Evolutionary conservation across 108 stramenopile species (phyloP).

Genomic region (Discostella pseudostelligera): DNA sequence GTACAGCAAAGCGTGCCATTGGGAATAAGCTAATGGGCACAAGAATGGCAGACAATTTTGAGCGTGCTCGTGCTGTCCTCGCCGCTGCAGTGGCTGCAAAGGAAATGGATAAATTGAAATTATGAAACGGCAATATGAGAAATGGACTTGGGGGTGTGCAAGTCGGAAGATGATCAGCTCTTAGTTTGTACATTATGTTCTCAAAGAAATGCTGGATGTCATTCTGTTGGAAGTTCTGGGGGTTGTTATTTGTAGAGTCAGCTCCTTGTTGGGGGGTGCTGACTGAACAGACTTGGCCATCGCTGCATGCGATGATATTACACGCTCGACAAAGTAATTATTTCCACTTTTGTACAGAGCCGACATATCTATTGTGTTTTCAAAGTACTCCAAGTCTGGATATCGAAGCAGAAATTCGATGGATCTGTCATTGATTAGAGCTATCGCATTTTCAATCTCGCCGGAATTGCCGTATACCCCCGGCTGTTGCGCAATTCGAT

Average conservation of each 20-base stretch:
- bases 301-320: neutral
- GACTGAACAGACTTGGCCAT: neutral
- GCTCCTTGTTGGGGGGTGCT: neutral
- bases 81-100: slow-evolving; percentile 15
- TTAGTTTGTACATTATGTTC: neutral
- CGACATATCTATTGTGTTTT: slow-evolving; percentile 14
- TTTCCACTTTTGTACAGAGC: neutral
- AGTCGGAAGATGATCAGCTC: neutral
- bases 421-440: neutral
- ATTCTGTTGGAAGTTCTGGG: slow-evolving; percentile 1
- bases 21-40: slow-evolving; percentile 55
- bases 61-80: slow-evolving; percentile 40
- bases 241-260: neutral
- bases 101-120: slow-evolving; percentile 12
- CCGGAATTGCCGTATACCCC: neutral
- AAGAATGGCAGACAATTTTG: slow-evolving; percentile 50
- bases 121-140: neutral
- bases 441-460: neutral
- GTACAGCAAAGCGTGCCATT: slow-evolving; percentile 48
- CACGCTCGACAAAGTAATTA: neutral
- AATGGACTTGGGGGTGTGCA: neutral
- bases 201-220: neutral
- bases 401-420: slow-evolving; percentile 1
- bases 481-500: neutral
- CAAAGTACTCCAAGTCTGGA: slow-evolving; percentile 8